A percentile compares a stretch with the other conserved stretches of the same genome.
Evolutionary conservation across 176 grass and related monocot species (phyloP).

Genomic region (Eleusine coracana): DNA sequence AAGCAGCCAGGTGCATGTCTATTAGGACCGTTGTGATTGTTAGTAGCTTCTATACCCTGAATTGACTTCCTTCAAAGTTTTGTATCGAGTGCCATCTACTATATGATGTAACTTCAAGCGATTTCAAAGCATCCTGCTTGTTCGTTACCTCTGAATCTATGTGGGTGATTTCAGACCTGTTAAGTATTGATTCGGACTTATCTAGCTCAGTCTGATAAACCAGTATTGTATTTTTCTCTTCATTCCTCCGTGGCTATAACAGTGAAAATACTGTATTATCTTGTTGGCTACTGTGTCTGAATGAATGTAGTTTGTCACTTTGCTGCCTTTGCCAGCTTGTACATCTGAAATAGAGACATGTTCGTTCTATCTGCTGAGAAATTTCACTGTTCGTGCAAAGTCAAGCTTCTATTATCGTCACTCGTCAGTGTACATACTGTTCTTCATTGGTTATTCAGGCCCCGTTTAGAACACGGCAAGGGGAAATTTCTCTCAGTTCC

Average conservation of each 20-base stretch:
- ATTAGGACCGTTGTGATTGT: constrained; percentile 35
- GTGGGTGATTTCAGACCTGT: not conserved
- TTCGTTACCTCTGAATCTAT: constrained; percentile 14
- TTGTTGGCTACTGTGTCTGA: not conserved
- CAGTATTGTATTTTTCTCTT: not conserved
- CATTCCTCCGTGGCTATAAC: not conserved
- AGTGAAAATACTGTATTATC: not conserved
- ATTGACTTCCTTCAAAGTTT: constrained; percentile 21
- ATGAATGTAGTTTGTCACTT: constrained; percentile 18
- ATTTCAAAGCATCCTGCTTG: not conserved
- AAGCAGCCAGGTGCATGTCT: not conserved
- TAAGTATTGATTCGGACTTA: not conserved
- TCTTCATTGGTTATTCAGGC: not conserved
- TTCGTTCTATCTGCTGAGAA: not conserved
- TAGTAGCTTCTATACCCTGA: constrained; percentile 21
- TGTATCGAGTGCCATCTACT: not conserved
- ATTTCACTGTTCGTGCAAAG: not conserved
- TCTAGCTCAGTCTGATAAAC: not conserved
- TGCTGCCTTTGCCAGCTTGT: not conserved
- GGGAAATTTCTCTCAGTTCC: not conserved
- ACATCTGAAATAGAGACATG: not conserved
- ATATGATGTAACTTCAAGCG: constrained; percentile 36
- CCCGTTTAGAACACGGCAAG: not conserved
- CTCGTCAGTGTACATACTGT: not conserved
- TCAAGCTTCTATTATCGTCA: not conserved